Evolutionary conservation across 164 flowering plant species (phyloP).

Genomic region (Umbellularia californica): DNA sequence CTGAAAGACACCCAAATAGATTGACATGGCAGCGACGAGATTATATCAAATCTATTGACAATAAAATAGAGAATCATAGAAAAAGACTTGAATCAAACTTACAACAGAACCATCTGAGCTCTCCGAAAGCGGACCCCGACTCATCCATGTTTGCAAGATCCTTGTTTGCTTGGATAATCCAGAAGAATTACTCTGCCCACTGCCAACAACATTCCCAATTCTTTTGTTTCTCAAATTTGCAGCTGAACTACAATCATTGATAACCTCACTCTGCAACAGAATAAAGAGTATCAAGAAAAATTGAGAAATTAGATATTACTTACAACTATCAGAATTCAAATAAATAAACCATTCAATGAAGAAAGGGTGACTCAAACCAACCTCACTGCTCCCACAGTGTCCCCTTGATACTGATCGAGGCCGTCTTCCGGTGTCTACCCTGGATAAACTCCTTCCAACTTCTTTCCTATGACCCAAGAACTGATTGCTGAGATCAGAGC

Average conservation of each 20-base stretch:
- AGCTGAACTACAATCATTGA: conserved; percentile 21
- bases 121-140: conserved; percentile 27
- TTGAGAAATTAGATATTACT: not conserved
- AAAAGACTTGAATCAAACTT: conserved; percentile 12
- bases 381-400: conserved; percentile 41
- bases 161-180: conserved; percentile 11
- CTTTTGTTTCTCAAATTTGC: conserved; percentile 16
- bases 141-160: conserved; percentile 28
- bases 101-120: conserved; percentile 29
- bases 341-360: not conserved
- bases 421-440: conserved; percentile 37
- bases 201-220: conserved; percentile 4
- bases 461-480: conserved; percentile 20
- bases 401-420: conserved; percentile 40
- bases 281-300: not conserved
- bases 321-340: not conserved
- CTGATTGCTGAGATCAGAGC: conserved; percentile 9
- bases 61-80: not conserved
- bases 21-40: not conserved
- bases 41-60: not conserved
- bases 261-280: conserved; percentile 36
- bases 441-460: conserved; percentile 53
- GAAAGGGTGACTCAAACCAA: conserved; percentile 16
- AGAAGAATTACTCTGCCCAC: conserved; percentile 20
- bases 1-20: conserved; percentile 15